Evolutionary conservation across 352 stramenopile genomes (phyloP).

Genomic region (Phytophthora melonis): DNA sequence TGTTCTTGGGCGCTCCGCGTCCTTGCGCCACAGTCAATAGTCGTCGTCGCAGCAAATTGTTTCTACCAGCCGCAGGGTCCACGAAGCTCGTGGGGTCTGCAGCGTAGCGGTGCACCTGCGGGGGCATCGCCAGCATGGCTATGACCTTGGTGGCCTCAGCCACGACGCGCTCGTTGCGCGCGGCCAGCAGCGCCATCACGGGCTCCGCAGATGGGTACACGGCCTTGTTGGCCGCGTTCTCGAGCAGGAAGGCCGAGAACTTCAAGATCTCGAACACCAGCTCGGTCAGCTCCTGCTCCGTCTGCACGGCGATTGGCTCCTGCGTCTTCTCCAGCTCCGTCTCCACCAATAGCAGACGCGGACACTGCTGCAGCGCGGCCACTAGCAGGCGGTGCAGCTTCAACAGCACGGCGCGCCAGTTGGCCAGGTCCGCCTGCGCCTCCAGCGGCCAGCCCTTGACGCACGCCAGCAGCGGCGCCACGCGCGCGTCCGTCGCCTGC

Average conservation of each 20-base stretch:
- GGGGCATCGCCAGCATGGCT: conserved; percentile 75
- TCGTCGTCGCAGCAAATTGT: conserved; percentile 55
- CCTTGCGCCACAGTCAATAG: conserved; percentile 66
- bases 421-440: conserved; percentile 77
- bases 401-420: conserved; percentile 72
- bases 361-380: conserved; percentile 48
- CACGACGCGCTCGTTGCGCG: conserved; percentile 73
- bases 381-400: conserved; percentile 63
- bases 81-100: conserved; percentile 59
- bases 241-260: conserved; percentile 78
- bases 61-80: conserved; percentile 51
- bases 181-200: conserved; percentile 60
- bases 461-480: conserved; percentile 71
- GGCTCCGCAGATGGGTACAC: conserved; percentile 69
- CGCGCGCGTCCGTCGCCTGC: conserved; percentile 47
- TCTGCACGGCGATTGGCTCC: conserved; percentile 20
- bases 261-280: conserved; percentile 77
- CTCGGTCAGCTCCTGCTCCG: conserved; percentile 56
- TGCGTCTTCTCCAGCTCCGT: conserved; percentile 29
- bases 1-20: conserved; percentile 53
- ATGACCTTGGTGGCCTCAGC: conserved; percentile 77
- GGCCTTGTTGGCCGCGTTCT: conserved; percentile 86
- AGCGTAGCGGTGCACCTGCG: conserved; percentile 74
- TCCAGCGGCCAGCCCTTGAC: conserved; percentile 85
- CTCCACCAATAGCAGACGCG: conserved; percentile 54